Percentiles rank a stretch among this genome's conserved stretches.
Conservation (phyloP, 1,284 basidiomycete species). For the Gymnopus androsaceus region DNA sequence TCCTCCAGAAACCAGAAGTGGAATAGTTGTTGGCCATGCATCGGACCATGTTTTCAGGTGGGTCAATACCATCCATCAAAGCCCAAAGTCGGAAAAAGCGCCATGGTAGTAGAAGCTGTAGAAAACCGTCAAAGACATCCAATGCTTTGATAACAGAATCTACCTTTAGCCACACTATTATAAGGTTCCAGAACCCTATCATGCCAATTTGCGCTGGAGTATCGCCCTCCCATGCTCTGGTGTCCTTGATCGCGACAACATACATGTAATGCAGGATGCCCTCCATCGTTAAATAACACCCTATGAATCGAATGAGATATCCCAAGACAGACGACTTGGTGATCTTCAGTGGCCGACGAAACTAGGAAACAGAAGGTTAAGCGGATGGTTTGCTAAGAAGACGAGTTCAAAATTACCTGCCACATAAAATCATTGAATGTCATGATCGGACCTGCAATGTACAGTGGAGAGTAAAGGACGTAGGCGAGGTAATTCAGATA, state of each 20-base stretch:
- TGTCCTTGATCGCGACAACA: constrained; percentile 95
- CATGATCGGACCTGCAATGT: constrained; percentile 95
- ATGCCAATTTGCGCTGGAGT: constrained; percentile 84
- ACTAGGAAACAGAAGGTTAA: constrained; percentile 36
- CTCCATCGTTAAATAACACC: constrained; percentile 86
- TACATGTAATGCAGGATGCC: constrained; percentile 93
- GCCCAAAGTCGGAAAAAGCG: constrained; percentile 98
- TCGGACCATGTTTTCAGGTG: constrained; percentile 98
- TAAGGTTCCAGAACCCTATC: constrained; percentile 97
- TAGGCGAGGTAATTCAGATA: constrained; percentile 57
- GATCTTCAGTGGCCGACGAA: constrained; percentile 52
- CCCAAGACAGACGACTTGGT: constrained; percentile 35
- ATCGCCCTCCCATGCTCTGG: constrained; percentile 73
- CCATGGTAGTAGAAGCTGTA: constrained; percentile 93
- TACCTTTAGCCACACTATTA: constrained; percentile 97
- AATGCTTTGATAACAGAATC: constrained; percentile 19
- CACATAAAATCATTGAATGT: constrained; percentile 94
- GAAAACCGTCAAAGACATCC: background rate
- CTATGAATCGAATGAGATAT: constrained; percentile 77
- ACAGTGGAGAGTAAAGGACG: constrained; percentile 87
- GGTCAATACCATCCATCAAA: constrained; percentile 85
- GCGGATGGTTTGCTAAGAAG: background rate
- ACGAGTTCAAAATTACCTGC: constrained; percentile 60
- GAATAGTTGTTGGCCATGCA: constrained; percentile 99
- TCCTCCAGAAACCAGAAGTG: constrained; percentile 90